phyloP scores from a whole-genome alignment of 179 eudicot species.

The Monotropa hypopitys region DNA sequence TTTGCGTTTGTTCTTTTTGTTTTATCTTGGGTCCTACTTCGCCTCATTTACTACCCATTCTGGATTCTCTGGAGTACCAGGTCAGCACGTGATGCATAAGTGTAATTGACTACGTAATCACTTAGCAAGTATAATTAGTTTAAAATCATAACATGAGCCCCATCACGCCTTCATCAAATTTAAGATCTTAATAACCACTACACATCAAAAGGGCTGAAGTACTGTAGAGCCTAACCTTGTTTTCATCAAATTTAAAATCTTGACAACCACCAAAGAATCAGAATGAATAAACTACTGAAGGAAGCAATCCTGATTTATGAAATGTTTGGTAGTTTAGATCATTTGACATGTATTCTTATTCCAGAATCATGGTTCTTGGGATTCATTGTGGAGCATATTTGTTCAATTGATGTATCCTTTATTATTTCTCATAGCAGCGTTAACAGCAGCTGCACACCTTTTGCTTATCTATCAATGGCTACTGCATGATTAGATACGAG shows the following conservation, averaged over 20 bases:
- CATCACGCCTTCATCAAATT: background rate
- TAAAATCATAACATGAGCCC: background rate
- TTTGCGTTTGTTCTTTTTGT: conserved; percentile 60
- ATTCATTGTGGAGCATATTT: background rate
- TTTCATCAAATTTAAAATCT: background rate
- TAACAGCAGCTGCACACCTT: background rate
- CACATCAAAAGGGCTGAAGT: background rate
- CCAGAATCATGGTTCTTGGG: background rate
- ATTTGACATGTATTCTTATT: background rate
- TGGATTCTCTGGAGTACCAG: conserved; percentile 97
- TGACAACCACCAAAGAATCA: background rate
- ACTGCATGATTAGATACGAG: background rate
- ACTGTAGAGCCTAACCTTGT: background rate
- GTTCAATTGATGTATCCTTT: background rate
- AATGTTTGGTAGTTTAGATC: background rate
- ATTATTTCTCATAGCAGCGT: background rate
- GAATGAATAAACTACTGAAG: background rate
- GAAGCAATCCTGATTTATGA: background rate
- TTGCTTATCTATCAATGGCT: background rate
- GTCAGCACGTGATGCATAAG: conserved; percentile 22
- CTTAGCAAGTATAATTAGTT: background rate
- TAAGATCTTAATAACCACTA: background rate
- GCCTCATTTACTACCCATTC: conserved; percentile 81
- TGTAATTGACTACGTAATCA: background rate
- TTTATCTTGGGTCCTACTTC: conserved; percentile 72